Evolutionary conservation across 2,329 filamentous ascomycete genomes (phyloP).

Genomic region (Sporothrix luriei): DNA sequence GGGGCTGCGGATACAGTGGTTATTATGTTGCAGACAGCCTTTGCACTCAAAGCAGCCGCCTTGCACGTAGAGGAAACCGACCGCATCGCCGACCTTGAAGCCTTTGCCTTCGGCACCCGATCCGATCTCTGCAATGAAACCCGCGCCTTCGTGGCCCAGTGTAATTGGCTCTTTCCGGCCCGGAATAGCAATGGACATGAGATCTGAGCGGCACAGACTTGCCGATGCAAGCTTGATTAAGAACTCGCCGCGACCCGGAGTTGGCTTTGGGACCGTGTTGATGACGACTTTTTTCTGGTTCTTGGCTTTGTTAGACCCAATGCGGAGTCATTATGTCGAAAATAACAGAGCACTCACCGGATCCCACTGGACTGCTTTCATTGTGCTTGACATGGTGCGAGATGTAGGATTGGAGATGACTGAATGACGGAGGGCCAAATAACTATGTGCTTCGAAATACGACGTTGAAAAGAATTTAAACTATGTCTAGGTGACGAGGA

Average conservation of each 20-base stretch:
- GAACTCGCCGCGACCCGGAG: conserved; percentile 47
- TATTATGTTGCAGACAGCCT: conserved; percentile 50
- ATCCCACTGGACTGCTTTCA: conserved; percentile 36
- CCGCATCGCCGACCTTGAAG: conserved; percentile 48
- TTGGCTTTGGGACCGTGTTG: conserved; percentile 50
- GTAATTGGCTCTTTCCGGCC: conserved; percentile 36
- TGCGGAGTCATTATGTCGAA: neutral
- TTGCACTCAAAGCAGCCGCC: conserved; percentile 52
- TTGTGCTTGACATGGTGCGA: conserved; percentile 21
- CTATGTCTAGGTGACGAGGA: too few relatives aligned
- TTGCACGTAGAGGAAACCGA: conserved; percentile 52
- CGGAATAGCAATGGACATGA: conserved; percentile 36
- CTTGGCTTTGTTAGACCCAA: neutral
- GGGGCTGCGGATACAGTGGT: conserved; percentile 46
- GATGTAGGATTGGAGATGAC: neutral
- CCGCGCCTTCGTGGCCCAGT: conserved; percentile 53
- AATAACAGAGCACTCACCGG: conserved; percentile 1
- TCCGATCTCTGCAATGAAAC: conserved; percentile 46
- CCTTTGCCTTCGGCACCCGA: conserved; percentile 44
- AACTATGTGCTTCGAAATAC: too few relatives aligned
- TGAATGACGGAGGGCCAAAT: neutral
- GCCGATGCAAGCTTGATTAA: conserved; percentile 45
- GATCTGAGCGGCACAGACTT: conserved; percentile 44
- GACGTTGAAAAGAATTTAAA: neutral
- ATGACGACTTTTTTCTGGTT: conserved; percentile 27